Percentiles rank a stretch among this genome's conserved stretches.
Evolutionary conservation across 495 filamentous ascomycete species (phyloP).

Genomic region (Clavariopsis aquatica): DNA sequence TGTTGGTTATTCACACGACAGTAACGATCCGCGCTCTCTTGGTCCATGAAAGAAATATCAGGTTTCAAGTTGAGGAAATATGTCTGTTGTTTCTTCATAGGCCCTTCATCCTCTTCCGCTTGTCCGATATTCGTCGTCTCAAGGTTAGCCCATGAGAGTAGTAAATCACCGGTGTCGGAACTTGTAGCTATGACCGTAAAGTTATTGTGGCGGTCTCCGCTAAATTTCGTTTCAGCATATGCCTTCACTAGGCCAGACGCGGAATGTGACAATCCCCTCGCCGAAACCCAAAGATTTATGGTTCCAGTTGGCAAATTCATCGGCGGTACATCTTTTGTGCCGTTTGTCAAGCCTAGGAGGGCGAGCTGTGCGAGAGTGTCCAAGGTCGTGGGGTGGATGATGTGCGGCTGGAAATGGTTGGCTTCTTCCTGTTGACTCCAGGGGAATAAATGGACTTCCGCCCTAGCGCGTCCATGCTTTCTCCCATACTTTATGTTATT

Average conservation of each 20-base stretch:
- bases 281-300: neutral
- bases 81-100: neutral
- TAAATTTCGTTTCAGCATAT: slow-evolving; percentile 1
- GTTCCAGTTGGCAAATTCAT: slow-evolving; percentile 1
- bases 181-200: neutral
- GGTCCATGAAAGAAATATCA: neutral
- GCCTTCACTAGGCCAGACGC: neutral
- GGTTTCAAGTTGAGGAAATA: slow-evolving; percentile 7
- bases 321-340: neutral
- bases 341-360: slow-evolving; percentile 1
- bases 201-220: slow-evolving; percentile 1
- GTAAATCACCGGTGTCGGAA: neutral
- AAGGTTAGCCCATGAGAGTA: neutral
- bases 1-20: neutral
- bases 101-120: neutral
- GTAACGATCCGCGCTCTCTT: neutral
- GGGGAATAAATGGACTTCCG: slow-evolving; percentile 12
- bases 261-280: slow-evolving; percentile 1
- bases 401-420: neutral
- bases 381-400: slow-evolving; percentile 9
- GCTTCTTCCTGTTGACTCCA: slow-evolving; percentile 8
- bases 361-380: slow-evolving; percentile 9
- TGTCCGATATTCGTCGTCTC: slow-evolving; percentile 10
- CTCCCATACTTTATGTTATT: slow-evolving; percentile 14
- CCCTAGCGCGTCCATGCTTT: slow-evolving; percentile 7